Evolutionary conservation across 805 yeast species (phyloP).

Genomic region (Clavispora asparagi): DNA sequence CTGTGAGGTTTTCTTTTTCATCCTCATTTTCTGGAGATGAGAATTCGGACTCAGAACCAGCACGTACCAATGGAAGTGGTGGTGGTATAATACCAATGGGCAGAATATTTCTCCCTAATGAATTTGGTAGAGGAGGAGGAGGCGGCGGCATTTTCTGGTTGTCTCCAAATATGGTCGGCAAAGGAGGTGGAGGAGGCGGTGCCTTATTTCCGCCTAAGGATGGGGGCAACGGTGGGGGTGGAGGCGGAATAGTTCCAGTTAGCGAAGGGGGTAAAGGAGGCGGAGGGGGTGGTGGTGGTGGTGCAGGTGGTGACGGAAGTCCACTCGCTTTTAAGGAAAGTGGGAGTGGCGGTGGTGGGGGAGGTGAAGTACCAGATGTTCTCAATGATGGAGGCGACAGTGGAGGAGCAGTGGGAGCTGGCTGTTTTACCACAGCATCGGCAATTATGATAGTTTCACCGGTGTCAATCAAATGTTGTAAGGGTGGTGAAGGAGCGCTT

Average conservation of each 20-base stretch:
- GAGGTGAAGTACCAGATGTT: neutral
- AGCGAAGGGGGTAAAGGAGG: conserved; percentile 1
- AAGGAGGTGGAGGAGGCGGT: neutral
- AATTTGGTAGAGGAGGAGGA: neutral
- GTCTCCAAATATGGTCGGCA: neutral
- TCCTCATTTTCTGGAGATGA: neutral
- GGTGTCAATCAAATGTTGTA: neutral
- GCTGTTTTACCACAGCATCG: no score
- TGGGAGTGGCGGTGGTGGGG: neutral
- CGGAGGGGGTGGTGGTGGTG: conserved; percentile 1
- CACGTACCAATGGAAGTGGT: neutral
- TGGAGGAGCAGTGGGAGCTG: conserved; percentile 3
- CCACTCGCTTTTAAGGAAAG: neutral
- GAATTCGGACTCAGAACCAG: no score
- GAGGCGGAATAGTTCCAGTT: neutral
- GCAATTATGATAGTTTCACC: neutral
- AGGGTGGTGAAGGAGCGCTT: neutral
- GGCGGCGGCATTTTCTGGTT: neutral
- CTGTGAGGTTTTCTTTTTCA: neutral
- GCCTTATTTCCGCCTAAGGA: neutral
- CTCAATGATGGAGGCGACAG: conserved; percentile 1
- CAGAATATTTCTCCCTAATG: neutral
- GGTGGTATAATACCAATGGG: neutral
- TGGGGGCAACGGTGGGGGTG: conserved; percentile 4
- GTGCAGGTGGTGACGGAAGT: no score